Percentiles rank a stretch among this genome's conserved stretches.
Conservation (phyloP, 148 eudicot species). For the Silene latifolia region DNA sequence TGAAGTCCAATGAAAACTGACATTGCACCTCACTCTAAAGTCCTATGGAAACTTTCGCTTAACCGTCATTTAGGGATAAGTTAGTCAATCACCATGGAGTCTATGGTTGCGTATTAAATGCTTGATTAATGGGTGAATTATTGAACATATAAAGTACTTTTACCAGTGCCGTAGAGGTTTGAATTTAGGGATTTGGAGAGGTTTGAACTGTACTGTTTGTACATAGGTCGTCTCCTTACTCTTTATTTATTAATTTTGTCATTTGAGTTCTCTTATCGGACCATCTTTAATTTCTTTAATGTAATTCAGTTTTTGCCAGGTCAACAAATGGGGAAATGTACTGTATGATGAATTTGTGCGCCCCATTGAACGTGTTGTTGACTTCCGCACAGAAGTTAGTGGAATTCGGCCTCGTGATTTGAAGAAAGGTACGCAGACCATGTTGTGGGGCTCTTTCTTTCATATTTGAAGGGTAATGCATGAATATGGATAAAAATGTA, state of each 20-base stretch:
- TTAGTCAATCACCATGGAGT: neutral
- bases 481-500: neutral
- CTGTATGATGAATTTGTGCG: conserved; percentile 88
- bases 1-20: neutral
- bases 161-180: neutral
- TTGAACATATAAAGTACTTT: neutral
- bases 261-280: conserved; percentile 6
- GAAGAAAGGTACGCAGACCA: conserved; percentile 52
- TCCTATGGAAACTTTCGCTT: neutral
- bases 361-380: conserved; percentile 85
- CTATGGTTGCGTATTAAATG: neutral
- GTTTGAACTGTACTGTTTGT: neutral
- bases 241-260: neutral
- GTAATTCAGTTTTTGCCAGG: conserved; percentile 53
- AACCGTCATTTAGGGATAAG: neutral
- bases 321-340: conserved; percentile 93
- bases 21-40: neutral
- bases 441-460: neutral
- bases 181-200: neutral
- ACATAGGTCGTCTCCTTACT: too few relatives aligned
- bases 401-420: conserved; percentile 88
- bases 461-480: neutral
- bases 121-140: neutral
- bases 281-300: conserved; percentile 30
- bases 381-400: conserved; percentile 94